Conservation (phyloP, 495 filamentous ascomycete species). For the Neurospora sp. region DNA sequence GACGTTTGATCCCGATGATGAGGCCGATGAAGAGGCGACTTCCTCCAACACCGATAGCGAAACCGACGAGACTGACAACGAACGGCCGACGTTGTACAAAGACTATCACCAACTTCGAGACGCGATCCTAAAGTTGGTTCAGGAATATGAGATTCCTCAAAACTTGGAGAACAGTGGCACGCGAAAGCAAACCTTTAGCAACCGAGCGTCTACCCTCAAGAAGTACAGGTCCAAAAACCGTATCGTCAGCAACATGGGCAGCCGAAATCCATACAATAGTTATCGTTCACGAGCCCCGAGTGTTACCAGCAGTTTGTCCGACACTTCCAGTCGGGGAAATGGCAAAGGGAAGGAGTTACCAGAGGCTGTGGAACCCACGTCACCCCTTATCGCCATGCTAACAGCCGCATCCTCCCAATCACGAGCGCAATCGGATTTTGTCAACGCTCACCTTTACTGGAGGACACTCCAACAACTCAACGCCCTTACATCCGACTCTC, state of each 20-base stretch:
- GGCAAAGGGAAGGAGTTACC: slow-evolving; percentile 23
- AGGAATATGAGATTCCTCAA: slow-evolving; percentile 67
- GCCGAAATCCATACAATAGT: slow-evolving; percentile 49
- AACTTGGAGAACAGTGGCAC: slow-evolving; percentile 42
- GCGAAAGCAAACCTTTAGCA: slow-evolving; percentile 50
- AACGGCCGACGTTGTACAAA: slow-evolving; percentile 60
- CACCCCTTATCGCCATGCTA: slow-evolving; percentile 56
- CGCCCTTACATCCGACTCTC: slow-evolving; percentile 49
- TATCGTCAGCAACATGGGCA: slow-evolving; percentile 41
- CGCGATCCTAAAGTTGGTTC: slow-evolving; percentile 69
- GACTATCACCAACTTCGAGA: slow-evolving; percentile 77
- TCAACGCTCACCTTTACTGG: slow-evolving; percentile 60
- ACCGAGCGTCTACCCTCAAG: slow-evolving; percentile 44
- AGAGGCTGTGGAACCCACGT: slow-evolving; percentile 21
- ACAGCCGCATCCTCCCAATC: slow-evolving; percentile 58
- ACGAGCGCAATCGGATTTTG: slow-evolving; percentile 57
- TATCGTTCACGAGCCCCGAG: slow-evolving; percentile 36
- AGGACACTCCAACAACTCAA: slow-evolving; percentile 55
- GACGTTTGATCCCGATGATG: slow-evolving; percentile 59
- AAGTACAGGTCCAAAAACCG: slow-evolving; percentile 41
- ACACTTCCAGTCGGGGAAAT: slow-evolving; percentile 14
- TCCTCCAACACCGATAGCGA: slow-evolving; percentile 49
- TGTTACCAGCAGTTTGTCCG: slow-evolving; percentile 22
- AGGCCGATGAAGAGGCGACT: slow-evolving; percentile 51
- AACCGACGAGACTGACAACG: slow-evolving; percentile 51